A percentile compares a stretch with the other conserved stretches of the same genome.
Conservation (phyloP, 2,329 filamentous ascomycete genomes). For the Claviceps fusiformis region DNA sequence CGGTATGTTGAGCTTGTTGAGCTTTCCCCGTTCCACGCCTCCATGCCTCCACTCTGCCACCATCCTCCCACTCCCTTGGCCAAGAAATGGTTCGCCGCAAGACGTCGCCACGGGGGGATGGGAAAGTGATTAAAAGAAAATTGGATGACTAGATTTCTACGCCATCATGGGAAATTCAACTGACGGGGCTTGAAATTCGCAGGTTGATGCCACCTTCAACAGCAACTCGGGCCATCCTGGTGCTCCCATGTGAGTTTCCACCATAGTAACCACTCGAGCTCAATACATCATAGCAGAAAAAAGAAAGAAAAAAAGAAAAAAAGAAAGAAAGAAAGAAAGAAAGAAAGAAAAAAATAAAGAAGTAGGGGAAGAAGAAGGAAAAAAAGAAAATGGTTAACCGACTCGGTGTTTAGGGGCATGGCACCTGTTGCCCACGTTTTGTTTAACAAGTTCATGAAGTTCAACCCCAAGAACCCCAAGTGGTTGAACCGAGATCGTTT, state of each 20-base stretch:
- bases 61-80: conserved; percentile 10
- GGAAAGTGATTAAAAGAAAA: neutral
- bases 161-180: neutral
- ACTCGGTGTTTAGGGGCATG: conserved; percentile 48
- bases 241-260: conserved; percentile 68
- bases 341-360: no score
- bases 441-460: conserved; percentile 98
- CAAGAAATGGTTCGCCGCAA: conserved; percentile 10
- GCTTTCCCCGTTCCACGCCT: conserved; percentile 8
- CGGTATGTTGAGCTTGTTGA: conserved; percentile 56
- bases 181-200: conserved; percentile 6
- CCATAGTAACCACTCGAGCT: neutral
- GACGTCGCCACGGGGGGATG: neutral
- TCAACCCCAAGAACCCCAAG: conserved; percentile 97
- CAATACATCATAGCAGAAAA: neutral
- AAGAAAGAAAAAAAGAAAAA: no score
- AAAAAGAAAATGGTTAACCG: conserved; percentile 13
- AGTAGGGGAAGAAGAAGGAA: no score
- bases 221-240: conserved; percentile 98
- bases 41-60: conserved; percentile 15
- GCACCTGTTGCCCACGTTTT: conserved; percentile 92
- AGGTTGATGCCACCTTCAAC: conserved; percentile 95
- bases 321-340: no score
- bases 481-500: conserved; percentile 98
- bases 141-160: conserved; percentile 1